A percentile compares a stretch with the other conserved stretches of the same genome.
phyloP scores from a whole-genome alignment of 2,329 filamentous ascomycete species.

The Domatiomyces globalis region DNA sequence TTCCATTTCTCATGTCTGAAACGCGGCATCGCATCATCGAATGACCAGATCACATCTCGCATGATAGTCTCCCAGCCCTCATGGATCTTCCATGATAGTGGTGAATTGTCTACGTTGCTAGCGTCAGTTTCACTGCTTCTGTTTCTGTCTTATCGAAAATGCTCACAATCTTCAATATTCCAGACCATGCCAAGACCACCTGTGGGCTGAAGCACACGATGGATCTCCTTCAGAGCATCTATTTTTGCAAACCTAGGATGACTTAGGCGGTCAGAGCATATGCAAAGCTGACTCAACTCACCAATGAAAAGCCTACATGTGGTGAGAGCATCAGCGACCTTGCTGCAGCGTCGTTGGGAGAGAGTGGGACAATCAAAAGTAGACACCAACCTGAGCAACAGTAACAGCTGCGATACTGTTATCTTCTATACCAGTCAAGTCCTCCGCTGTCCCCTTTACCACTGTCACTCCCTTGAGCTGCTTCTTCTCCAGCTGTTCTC shows the following conservation, averaged over 20 bases:
- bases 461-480: constrained; percentile 41
- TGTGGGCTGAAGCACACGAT: constrained; percentile 47
- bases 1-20: constrained; percentile 55
- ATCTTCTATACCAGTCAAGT: constrained; percentile 35
- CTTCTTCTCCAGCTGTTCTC: constrained; percentile 46
- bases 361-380: neutral
- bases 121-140: constrained; percentile 1
- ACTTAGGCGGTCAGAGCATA: neutral
- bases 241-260: constrained; percentile 50
- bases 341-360: neutral
- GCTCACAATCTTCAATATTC: constrained; percentile 58
- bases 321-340: neutral
- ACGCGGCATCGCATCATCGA: constrained; percentile 46
- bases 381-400: constrained; percentile 48
- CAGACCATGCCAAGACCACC: constrained; percentile 54
- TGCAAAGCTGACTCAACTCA: constrained; percentile 21
- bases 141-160: neutral
- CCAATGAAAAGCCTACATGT: constrained; percentile 36
- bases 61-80: constrained; percentile 49
- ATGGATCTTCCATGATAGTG: constrained; percentile 39
- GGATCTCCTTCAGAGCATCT: constrained; percentile 50
- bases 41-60: constrained; percentile 44
- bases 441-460: constrained; percentile 43
- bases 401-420: constrained; percentile 52
- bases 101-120: constrained; percentile 45